These are phyloP conservation scores for Colletotrichum sp. DNA, from an alignment of 2,329 filamentous ascomycete species.

Conservation along the genomic window DNA sequence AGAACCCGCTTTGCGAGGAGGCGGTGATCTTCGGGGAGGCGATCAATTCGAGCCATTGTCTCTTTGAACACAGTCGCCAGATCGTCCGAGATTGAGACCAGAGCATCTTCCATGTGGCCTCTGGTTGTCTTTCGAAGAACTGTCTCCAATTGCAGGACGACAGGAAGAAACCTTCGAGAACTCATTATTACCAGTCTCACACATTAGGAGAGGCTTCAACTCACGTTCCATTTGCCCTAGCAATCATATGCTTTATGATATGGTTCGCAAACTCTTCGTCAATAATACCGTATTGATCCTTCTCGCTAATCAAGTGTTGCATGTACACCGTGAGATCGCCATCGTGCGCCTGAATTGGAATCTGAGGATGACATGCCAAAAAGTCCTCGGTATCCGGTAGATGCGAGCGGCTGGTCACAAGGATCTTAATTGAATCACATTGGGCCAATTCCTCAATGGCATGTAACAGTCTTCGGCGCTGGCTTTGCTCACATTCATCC, in stretches of 20 bases:
- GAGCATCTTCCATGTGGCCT: not conserved
- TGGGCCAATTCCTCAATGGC: not conserved
- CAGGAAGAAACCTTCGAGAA: not conserved
- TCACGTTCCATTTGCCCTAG: not conserved
- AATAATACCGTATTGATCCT: not conserved
- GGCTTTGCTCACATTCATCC: not conserved
- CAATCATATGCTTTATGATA: not conserved
- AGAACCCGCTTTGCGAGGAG: not conserved
- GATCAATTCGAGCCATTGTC: not conserved
- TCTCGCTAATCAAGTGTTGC: not conserved
- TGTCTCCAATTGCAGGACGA: not conserved
- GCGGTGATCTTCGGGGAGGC: not conserved
- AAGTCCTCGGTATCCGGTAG: not conserved
- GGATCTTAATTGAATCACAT: not conserved
- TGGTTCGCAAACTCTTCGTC: not conserved
- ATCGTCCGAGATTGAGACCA: not conserved
- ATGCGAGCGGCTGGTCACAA: not conserved
- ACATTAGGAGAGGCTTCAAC: not conserved
- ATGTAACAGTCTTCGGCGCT: not conserved
- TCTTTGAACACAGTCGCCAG: not conserved
- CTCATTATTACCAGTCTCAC: not conserved
- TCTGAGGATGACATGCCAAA: not conserved
- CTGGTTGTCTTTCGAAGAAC: not conserved
- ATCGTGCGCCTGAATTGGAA: not conserved
- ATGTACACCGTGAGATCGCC: not conserved